Evolutionary conservation across 2,329 filamentous ascomycete genomes (phyloP), one percentile per base, ranked within the genome.

Genomic region (Colletotrichum liriopes): DNA sequence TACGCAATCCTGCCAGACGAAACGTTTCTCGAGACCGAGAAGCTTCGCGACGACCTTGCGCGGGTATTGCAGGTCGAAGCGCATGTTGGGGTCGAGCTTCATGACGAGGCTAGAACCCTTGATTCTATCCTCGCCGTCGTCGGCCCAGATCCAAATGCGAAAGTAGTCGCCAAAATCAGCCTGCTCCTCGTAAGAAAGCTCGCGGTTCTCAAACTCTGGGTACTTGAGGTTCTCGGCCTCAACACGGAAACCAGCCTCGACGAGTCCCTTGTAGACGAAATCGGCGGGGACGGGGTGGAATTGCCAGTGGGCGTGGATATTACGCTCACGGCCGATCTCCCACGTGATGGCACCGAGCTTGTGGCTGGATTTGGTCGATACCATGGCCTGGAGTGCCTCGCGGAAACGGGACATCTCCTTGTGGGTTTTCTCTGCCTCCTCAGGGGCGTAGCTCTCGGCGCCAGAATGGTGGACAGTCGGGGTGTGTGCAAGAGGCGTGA

Each of bases 251-350:
- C 92, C 96, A 0, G 93, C 94, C 80, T 98, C 94, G 0, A 97
- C 93, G 1, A 97, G 86, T 0, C 93, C 93, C 58, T 91, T 90
- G 26, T 83, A 84, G 62, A 98, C 88, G 55, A 94, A 84, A 12
- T 93, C 87, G 0, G 88, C 85, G 0, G 93, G 89, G 0, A 97
- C 86, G 0, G 96, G 94, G 39, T 98, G 84, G 76, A 97, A 93
- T 82, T 99, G 97, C 96, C 95, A 98, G 79, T 98, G 96, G 1
- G 92, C 88, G 80, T 99, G 96, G 67, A 98, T 91, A 66, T 96
- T 94, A 63, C 89, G 89, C 5, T 87, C 87, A 62, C 95, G 92
- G 79, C 92, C 96, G 77, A 99, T 95, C 83, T 98, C 96, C 91
- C 94, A 99, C 0, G 94, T 96, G 1, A 98, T 93, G 2, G 92